phyloP scores from a whole-genome alignment of 768 basidiomycete genomes.

The Lentinula sp. region DNA sequence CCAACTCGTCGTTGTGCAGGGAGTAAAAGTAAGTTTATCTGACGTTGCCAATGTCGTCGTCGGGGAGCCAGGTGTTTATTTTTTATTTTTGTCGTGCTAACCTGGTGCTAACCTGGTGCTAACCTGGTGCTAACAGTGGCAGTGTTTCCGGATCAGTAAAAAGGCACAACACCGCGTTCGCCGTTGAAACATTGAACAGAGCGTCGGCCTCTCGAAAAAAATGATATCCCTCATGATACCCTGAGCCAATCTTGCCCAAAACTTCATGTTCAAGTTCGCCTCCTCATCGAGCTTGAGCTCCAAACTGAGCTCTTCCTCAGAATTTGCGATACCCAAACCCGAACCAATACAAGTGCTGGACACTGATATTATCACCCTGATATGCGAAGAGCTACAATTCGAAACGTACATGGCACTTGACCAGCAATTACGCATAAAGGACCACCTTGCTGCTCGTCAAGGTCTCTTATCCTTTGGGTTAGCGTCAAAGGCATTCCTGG shows the following conservation, averaged over 20 bases:
- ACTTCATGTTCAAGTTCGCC: not conserved
- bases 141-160: not conserved
- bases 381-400: not conserved
- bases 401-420: constrained; percentile 2
- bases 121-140: not conserved
- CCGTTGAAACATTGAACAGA: not conserved
- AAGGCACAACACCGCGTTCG: not conserved
- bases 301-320: not conserved
- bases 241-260: not conserved
- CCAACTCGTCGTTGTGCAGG: too few relatives aligned
- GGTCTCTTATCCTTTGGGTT: not conserved
- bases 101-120: not conserved
- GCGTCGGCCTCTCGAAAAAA: not conserved
- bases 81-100: not conserved
- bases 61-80: not conserved
- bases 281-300: not conserved
- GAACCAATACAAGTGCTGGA: not conserved
- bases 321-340: not conserved
- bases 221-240: not conserved
- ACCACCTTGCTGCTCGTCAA: not conserved
- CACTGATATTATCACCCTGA: not conserved
- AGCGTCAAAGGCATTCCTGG: not conserved
- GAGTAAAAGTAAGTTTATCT: too few relatives aligned
- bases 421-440: not conserved
- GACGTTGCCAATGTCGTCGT: too few relatives aligned